Conservation (phyloP, 805 yeast genomes). For the Saccharomycopsis synnaedendra region DNA sequence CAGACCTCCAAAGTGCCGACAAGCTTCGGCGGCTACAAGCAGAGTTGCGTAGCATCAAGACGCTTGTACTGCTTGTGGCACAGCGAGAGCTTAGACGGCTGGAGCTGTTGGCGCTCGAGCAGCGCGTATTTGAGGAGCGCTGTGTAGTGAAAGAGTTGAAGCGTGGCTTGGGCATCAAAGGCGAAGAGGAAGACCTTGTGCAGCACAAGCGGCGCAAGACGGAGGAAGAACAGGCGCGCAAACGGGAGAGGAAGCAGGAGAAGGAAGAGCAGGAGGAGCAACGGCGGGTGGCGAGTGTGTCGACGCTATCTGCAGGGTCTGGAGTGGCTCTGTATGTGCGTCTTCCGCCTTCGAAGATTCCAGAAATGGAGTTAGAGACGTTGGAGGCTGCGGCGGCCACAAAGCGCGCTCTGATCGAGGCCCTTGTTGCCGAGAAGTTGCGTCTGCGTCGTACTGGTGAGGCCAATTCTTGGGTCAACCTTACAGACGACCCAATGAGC, state of each 20-base stretch:
- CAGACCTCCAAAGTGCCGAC: slow-evolving; percentile 85
- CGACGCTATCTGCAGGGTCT: neutral
- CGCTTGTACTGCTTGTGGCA: slow-evolving; percentile 56
- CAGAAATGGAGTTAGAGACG: slow-evolving; percentile 82
- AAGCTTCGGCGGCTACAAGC: slow-evolving; percentile 60
- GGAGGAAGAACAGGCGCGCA: slow-evolving; percentile 4
- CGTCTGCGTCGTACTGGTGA: slow-evolving; percentile 48
- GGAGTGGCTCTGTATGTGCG: slow-evolving; percentile 65
- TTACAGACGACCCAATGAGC: slow-evolving; percentile 77
- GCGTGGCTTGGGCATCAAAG: slow-evolving; percentile 63
- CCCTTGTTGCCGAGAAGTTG: slow-evolving; percentile 79
- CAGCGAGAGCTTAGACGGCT: slow-evolving; percentile 60
- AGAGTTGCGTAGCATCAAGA: slow-evolving; percentile 69
- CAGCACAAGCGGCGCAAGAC: slow-evolving; percentile 57
- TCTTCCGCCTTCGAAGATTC: slow-evolving; percentile 82
- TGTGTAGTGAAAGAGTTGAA: slow-evolving; percentile 62
- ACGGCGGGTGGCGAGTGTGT: slow-evolving; percentile 16
- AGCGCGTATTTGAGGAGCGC: slow-evolving; percentile 60
- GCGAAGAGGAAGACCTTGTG: slow-evolving; percentile 74
- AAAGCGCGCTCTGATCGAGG: slow-evolving; percentile 65
- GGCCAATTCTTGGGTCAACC: slow-evolving; percentile 65
- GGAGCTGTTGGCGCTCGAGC: slow-evolving; percentile 51
- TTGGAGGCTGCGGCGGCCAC: slow-evolving; percentile 64
- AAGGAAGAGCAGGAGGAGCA: slow-evolving; percentile 4
- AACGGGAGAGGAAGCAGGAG: slow-evolving; percentile 6